These are phyloP conservation scores for Coelastrella sp. DNA, from an alignment of 139 green algal genomes.

Conservation along the genomic window DNA sequence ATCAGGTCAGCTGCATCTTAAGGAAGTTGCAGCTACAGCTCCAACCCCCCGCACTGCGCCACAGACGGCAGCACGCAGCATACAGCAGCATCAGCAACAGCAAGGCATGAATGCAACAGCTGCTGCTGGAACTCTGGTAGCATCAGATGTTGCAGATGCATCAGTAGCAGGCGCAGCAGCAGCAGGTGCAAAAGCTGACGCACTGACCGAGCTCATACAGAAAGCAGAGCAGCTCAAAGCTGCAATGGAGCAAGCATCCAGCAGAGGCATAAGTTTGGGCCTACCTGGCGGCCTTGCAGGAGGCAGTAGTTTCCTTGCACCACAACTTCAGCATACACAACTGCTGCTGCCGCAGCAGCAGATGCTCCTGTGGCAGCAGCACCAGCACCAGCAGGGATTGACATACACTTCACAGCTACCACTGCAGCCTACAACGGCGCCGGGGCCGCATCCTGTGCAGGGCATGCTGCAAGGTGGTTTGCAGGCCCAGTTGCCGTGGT, in stretches of 20 bases:
- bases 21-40: no score
- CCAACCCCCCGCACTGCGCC: no score
- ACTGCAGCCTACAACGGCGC: no score
- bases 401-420: no score
- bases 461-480: background rate
- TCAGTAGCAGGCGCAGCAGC: conserved; percentile 15
- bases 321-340: background rate
- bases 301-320: background rate
- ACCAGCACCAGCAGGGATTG: background rate
- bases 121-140: background rate
- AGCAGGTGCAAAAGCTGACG: conserved; percentile 20
- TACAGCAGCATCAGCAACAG: no score
- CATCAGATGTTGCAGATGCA: background rate
- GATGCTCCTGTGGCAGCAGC: background rate
- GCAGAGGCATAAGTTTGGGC: conserved; percentile 23
- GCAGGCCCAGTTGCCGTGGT: background rate
- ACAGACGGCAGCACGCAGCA: no score
- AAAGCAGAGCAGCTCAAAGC: conserved; percentile 49
- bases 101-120: background rate
- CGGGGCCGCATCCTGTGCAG: no score
- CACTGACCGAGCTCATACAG: conserved; percentile 38
- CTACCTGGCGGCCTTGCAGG: background rate
- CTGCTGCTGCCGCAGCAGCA: background rate
- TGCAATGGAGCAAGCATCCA: conserved; percentile 43
- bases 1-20: no score